These are phyloP conservation scores for Beta lomatogona DNA, from an alignment of 179 eudicot genomes.

Conservation along the genomic window DNA sequence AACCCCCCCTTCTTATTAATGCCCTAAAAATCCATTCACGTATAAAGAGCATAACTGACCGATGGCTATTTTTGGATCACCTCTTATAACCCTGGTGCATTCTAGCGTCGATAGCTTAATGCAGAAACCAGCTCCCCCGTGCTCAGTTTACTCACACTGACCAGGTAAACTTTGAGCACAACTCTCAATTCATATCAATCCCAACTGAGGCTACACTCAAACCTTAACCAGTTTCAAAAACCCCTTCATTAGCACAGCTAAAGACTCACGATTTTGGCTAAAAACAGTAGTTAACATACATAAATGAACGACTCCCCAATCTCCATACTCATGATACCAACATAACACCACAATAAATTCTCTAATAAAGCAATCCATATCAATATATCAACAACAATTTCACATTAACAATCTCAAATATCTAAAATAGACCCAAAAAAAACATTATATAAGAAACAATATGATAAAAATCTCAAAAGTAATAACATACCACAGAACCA, in stretches of 20 bases:
- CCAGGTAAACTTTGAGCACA: background rate
- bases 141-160: background rate
- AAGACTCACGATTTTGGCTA: no score
- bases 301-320: background rate
- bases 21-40: background rate
- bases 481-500: constrained; percentile 76
- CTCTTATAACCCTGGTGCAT: background rate
- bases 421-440: background rate
- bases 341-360: background rate
- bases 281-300: background rate
- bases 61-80: background rate
- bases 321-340: background rate
- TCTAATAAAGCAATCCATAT: background rate
- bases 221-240: no score
- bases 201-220: no score
- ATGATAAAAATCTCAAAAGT: background rate
- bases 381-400: background rate
- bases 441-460: background rate
- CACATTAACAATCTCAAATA: background rate
- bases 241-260: no score
- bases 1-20: no score
- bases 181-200: no score
- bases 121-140: background rate
- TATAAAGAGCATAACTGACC: background rate
- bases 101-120: background rate